A percentile compares a stretch with the other conserved stretches of the same genome.
These are phyloP conservation scores for Nakazawaea ambrosiae DNA, from an alignment of 805 yeast genomes.

Conservation along the genomic window DNA sequence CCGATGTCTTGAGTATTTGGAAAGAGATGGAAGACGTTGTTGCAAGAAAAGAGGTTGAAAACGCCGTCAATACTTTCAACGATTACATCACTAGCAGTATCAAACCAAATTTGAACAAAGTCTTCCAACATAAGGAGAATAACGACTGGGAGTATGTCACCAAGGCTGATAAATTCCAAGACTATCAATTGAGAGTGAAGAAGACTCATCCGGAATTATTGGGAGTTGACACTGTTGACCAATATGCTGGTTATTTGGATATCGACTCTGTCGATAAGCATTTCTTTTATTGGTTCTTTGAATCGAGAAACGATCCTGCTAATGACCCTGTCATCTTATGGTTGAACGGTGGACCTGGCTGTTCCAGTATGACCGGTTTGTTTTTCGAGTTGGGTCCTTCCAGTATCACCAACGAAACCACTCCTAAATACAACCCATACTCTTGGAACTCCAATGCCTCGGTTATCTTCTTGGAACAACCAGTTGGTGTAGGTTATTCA, in stretches of 20 bases:
- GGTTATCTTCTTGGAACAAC: constrained; percentile 82
- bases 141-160: constrained; percentile 6
- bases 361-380: constrained; percentile 82
- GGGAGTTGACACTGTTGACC: constrained; percentile 78
- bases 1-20: constrained; percentile 22
- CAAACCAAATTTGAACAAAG: constrained; percentile 2
- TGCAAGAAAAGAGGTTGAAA: constrained; percentile 6
- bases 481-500: constrained; percentile 79
- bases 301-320: constrained; percentile 81
- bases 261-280: constrained; percentile 77
- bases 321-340: constrained; percentile 82
- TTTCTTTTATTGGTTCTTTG: constrained; percentile 77
- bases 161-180: constrained; percentile 23
- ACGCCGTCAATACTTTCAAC: constrained; percentile 8
- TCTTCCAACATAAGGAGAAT: neutral
- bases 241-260: constrained; percentile 82
- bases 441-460: constrained; percentile 85
- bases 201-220: constrained; percentile 53
- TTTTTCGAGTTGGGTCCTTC: constrained; percentile 87
- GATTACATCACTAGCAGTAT: neutral
- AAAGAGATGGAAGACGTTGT: constrained; percentile 26
- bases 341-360: constrained; percentile 96
- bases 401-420: constrained; percentile 49
- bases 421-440: constrained; percentile 64
- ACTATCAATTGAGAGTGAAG: constrained; percentile 54